Percentiles rank a stretch among this genome's conserved stretches.
These are phyloP conservation scores for Quercus suber DNA, from an alignment of 306 rosid genomes.

Conservation along the genomic window DNA sequence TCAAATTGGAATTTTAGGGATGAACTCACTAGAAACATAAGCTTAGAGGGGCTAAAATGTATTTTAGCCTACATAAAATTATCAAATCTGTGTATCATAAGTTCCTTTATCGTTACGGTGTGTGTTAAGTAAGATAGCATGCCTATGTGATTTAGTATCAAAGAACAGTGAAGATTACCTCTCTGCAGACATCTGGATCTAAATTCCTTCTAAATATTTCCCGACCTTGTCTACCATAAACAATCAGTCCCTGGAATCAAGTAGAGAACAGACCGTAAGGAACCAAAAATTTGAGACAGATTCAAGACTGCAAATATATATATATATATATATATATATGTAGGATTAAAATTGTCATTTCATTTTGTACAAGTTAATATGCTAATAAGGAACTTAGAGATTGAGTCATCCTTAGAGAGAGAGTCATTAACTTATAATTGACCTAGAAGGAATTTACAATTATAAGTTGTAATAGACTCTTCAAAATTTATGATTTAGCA, in stretches of 20 bases:
- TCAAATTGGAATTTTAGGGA: background rate
- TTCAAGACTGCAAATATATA: background rate
- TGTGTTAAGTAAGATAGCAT: background rate
- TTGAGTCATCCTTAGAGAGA: background rate
- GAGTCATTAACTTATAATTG: background rate
- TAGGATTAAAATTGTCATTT: slow-evolving; percentile 1
- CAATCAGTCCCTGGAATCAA: slow-evolving; percentile 84
- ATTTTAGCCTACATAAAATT: background rate
- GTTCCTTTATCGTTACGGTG: background rate
- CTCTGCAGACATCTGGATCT: slow-evolving; percentile 70
- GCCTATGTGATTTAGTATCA: slow-evolving; percentile 5
- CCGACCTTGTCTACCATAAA: slow-evolving; percentile 85
- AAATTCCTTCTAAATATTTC: slow-evolving; percentile 81
- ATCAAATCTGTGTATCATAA: background rate
- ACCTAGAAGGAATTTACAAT: background rate
- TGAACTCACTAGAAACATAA: background rate
- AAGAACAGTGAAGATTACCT: slow-evolving; percentile 49
- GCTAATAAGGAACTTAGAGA: background rate
- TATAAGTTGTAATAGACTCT: background rate
- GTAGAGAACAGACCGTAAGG: slow-evolving; percentile 22
- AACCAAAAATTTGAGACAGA: background rate
- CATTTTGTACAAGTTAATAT: background rate
- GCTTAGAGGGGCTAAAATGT: background rate
- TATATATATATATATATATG: background rate
- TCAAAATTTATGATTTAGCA: background rate